Base-by-base conservation (phyloP, 2,329 filamentous ascomycete species). In the Neofusicoccum umdonicola region DNA sequence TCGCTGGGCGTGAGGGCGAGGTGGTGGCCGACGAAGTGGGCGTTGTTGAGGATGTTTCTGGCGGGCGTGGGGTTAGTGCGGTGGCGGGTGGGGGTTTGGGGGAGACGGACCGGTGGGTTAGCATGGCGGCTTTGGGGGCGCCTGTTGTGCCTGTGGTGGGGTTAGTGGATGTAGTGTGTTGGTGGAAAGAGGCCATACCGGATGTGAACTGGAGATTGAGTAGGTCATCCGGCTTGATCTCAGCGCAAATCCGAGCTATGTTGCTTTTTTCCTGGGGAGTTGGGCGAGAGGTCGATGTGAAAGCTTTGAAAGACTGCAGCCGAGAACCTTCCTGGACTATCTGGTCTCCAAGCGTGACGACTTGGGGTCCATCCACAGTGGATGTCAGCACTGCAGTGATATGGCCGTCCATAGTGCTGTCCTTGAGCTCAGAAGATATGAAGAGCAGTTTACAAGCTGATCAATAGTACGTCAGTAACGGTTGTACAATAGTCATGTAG, bases 161-260 rank as follows among this genome's bases (percentile, higher is more conserved):
- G 15, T 52, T 52, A 52, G 48, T 27, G 48, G n/a, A 1, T 9
- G 31, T 3, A 7, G 4, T 11, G 0, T 6, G 1, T 15, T 27
- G n/a, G 48, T n/a, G 11, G 11, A 3, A 27, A 4, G 3, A 91
- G 0, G 94, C 98, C 0, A 94, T 98, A 15, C 94, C 94, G 0
- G 90, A 94, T 0, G 95, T 99, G 80, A 98, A 98, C 77, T 98
- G 94, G 68, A 98, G 97, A 74, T 97, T 98, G 69, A 96, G 89
- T 2, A 90, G 87, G 61, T 98, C 94, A 66, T 85, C 75, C 0
- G 87, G 82, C 12, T 81, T 31, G n/a, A 50, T 5, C 0, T n/a
- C 4, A 0, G 19, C 15, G 27, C 13, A 34, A 0, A 11, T 22
- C 12, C 3, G 22, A 19, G 11, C 19, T 11, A 50, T 34, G 0